Evolutionary conservation across 129 eudicot species (phyloP), one percentile per base, ranked within the genome.

Genomic region (Helichrysum umbraculigerum): DNA sequence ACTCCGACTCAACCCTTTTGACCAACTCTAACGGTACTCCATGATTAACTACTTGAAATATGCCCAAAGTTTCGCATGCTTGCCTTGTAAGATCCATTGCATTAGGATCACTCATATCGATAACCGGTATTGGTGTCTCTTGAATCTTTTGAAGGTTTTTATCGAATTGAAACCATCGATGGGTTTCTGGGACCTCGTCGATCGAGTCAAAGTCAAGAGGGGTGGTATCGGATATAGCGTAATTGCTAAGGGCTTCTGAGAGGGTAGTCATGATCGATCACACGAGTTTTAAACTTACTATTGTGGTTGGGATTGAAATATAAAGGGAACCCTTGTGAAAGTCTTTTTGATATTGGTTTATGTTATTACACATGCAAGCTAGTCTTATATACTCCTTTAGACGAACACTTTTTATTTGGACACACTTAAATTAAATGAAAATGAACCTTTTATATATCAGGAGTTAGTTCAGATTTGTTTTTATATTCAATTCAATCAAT

Each of bases 21-120:
- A 91, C 5, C 15, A 91, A 58, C 16, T 41, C 44, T 61, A 10
- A 10, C 11, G 88, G 84, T 11, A 91, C 54, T 0, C 86, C 94
- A 70, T 91, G 97, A 73, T 88, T 86, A 8, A 68, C 81, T 25
- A 91, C 66, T 30, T 88, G 90, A 50, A 91, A 91, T 75, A 91
- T 69, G 2, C 97, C 97, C 91, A 88, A 85, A 6, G n/a, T n/a
- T n/a, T n/a, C n/a, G n/a, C n/a, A n/a, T n/a, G n/a, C n/a, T n/a
- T n/a, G n/a, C n/a, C n/a, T 78, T 1, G 88, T 76, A 7, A 77
- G 84, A 5, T 79, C 85, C 63, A 44, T 73, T 1, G 70, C 88
- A 37, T 85, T 78, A 10, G 87, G 78, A 57, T 79, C 86, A 3
- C 14, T 28, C 9, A 91, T 84, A 75, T 86, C 87, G 1, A 91